Evolutionary conservation across 2,329 filamentous ascomycete genomes (phyloP).

Genomic region (Diaporthe destruens): DNA sequence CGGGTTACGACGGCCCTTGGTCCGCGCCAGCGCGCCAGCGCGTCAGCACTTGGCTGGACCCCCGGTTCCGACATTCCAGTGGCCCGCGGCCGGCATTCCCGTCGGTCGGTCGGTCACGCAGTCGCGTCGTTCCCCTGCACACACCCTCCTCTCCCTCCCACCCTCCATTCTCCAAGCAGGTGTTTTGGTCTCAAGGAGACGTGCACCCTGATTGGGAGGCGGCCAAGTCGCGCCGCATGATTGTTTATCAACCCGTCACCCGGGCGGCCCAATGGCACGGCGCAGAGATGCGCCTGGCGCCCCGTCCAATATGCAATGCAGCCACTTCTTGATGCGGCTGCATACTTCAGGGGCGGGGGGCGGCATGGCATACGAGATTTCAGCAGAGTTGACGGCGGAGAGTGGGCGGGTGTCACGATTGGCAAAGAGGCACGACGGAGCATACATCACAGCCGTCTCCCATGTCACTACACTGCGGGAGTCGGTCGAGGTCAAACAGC

Average conservation of each 20-base stretch:
- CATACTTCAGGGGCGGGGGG: constrained; percentile 20
- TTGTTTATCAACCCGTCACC: constrained; percentile 29
- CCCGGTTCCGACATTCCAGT: constrained; percentile 14
- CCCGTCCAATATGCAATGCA: constrained; percentile 17
- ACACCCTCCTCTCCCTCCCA: not conserved
- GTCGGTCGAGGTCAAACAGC: not conserved
- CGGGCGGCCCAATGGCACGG: constrained; percentile 27
- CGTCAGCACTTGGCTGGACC: constrained; percentile 1
- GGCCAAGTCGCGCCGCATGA: constrained; percentile 27
- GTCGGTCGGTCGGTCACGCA: constrained; percentile 3
- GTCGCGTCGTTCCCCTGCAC: not conserved
- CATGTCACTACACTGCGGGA: constrained; percentile 7
- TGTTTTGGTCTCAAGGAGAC: not conserved
- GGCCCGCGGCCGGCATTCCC: constrained; percentile 14
- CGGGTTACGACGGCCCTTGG: constrained; percentile 7
- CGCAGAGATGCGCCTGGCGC: not conserved
- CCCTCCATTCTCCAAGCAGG: not conserved
- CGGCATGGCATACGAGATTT: not conserved
- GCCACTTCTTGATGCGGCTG: constrained; percentile 17
- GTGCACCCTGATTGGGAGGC: constrained; percentile 29
- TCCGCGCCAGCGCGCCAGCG: too few species aligned
- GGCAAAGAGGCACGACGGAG: not conserved
- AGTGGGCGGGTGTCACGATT: too few species aligned
- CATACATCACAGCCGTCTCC: not conserved
- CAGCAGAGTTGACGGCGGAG: too few species aligned